Evolutionary conservation across 768 basidiomycete genomes (phyloP), one percentile per base, ranked within the genome.

Genomic region (Kwoniella shandongensis): DNA sequence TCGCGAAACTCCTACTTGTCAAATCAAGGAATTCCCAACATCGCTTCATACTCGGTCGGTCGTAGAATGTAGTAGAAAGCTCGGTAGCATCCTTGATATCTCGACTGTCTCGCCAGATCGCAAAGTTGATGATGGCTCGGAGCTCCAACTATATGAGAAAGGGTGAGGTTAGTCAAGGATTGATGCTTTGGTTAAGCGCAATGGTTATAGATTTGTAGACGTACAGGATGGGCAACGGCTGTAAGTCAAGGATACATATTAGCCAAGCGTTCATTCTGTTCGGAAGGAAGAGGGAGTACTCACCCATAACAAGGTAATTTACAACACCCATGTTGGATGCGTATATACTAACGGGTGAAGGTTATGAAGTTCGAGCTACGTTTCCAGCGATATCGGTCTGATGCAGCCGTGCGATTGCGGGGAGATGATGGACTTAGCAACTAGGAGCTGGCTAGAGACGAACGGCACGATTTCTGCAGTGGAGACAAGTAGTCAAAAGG

Each of bases 1-100:
- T 85, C 0, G 91, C 82, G 66, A 96, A 99, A 78, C 87, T 89
- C 65, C 94, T 79, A 65, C 89, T 91, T 3, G 92, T 93, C 77
- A 81, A 54, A 81, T 98, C 93, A 51, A 98, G 80, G 67, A 91
- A 86, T 6, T 83, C 80, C 93, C 92, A 97, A 72, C 92, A 97
- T 40, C 84, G 81, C 54, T 85, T 83, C 94, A 99, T 99, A 8
- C 84, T 80, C 36, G 82, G 72, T 54, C 94, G 81, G 78, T 96
- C 86, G 86, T 88, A 97, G 40, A 90, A 90, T 1, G 91, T 88
- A 18, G 86, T 85, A 0, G 82, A 79, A 65, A 88, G 84, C 66
- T 97, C 89, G 61, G 82, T 78, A 54, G 84, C 79, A 1, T 84
- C 80, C 41, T 88, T 85, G 67, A 98, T 88, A 68, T 93, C 89